Evolutionary conservation across 2,329 filamentous ascomycete genomes (phyloP).

Genomic region (Simplicillium aogashimaense): DNA sequence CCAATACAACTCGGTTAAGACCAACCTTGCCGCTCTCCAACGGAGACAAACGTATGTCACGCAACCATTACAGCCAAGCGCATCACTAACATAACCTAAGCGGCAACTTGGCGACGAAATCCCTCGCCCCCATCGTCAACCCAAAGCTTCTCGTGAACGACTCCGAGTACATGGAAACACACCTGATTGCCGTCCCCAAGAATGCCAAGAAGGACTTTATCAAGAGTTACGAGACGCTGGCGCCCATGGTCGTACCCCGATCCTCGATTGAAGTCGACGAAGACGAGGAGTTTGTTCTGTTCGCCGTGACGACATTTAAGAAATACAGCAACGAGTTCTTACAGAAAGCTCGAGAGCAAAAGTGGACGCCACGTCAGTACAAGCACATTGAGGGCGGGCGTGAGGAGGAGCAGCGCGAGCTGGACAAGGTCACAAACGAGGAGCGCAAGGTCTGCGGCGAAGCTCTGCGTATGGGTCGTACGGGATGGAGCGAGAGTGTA

Average conservation of each 20-base stretch:
- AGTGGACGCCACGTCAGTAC: constrained; percentile 92
- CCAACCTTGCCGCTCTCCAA: constrained; percentile 69
- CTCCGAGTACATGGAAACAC: constrained; percentile 94
- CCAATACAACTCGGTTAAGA: constrained; percentile 89
- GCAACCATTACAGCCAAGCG: neutral
- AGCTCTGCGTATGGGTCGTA: constrained; percentile 73
- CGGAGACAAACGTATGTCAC: constrained; percentile 70
- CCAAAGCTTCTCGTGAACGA: constrained; percentile 72
- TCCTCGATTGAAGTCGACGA: constrained; percentile 71
- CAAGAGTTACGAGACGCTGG: constrained; percentile 77
- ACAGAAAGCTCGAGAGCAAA: constrained; percentile 83
- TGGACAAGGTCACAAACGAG: constrained; percentile 71
- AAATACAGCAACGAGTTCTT: constrained; percentile 81
- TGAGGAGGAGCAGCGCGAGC: constrained; percentile 81
- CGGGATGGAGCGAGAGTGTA: constrained; percentile 91
- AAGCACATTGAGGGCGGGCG: constrained; percentile 84
- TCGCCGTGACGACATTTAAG: constrained; percentile 86
- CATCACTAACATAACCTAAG: constrained; percentile 28
- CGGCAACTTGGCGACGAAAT: constrained; percentile 90
- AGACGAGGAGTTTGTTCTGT: constrained; percentile 85
- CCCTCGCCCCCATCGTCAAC: constrained; percentile 79
- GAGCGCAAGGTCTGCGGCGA: constrained; percentile 91
- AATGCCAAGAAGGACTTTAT: constrained; percentile 79
- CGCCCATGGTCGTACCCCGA: constrained; percentile 87
- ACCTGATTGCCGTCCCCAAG: constrained; percentile 80